phyloP scores from a whole-genome alignment of 75 land plant species.

The Adiantum capillusveneris region DNA sequence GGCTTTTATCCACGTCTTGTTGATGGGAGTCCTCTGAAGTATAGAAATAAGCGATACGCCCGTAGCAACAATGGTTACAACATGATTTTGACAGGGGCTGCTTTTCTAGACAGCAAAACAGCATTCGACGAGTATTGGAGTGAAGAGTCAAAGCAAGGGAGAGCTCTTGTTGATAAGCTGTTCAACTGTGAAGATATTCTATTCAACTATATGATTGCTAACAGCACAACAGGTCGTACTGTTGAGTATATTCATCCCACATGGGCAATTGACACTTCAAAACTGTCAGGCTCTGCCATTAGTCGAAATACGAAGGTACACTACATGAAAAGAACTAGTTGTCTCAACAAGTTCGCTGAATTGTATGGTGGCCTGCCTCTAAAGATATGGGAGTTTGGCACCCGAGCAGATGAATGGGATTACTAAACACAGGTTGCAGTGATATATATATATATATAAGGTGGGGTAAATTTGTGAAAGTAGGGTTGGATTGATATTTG shows the following conservation, averaged over 20 bases:
- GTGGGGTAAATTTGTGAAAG: no score
- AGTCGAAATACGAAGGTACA: constrained; percentile 69
- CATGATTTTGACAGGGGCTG: constrained; percentile 89
- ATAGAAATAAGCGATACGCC: constrained; percentile 70
- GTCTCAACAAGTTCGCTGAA: constrained; percentile 56
- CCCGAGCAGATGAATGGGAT: constrained; percentile 78
- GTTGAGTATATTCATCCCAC: constrained; percentile 90
- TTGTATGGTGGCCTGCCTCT: constrained; percentile 48
- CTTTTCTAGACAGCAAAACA: constrained; percentile 55
- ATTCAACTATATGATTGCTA: constrained; percentile 69
- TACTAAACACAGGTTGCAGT: no score
- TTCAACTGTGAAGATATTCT: constrained; percentile 94
- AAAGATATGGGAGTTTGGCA: constrained; percentile 54
- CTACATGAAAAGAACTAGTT: constrained; percentile 51
- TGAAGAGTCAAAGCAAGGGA: constrained; percentile 46
- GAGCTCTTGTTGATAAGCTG: constrained; percentile 52
- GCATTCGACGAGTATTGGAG: constrained; percentile 86
- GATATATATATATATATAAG: no score
- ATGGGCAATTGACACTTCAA: constrained; percentile 89
- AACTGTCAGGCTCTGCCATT: constrained; percentile 71
- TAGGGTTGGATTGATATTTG: no score
- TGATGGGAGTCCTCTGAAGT: constrained; percentile 59
- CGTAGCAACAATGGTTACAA: constrained; percentile 61
- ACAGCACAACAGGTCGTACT: constrained; percentile 45
- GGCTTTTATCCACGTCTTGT: constrained; percentile 76